These are phyloP conservation scores for Incumbomyces delicatus DNA, from an alignment of 2,329 filamentous ascomycete species.

Conservation along the genomic window DNA sequence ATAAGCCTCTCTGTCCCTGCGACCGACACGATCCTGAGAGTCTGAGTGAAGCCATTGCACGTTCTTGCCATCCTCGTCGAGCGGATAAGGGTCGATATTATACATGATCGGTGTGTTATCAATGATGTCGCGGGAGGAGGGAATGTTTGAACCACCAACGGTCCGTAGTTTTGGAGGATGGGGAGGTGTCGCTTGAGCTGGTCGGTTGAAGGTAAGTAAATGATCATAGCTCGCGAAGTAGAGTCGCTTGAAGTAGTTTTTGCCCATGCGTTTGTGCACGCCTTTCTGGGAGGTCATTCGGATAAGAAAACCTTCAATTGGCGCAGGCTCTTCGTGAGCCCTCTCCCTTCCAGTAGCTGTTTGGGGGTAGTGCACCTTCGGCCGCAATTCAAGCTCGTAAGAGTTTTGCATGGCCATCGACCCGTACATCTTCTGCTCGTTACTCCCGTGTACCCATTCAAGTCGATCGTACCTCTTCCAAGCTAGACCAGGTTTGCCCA, in stretches of 20 bases:
- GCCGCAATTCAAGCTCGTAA: constrained; percentile 56
- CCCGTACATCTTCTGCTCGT: constrained; percentile 60
- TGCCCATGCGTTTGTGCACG: constrained; percentile 47
- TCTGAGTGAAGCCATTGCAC: constrained; percentile 48
- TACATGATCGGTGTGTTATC: constrained; percentile 52
- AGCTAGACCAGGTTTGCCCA: constrained; percentile 51
- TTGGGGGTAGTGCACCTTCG: constrained; percentile 56
- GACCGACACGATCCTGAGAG: constrained; percentile 35
- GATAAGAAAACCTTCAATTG: constrained; percentile 57
- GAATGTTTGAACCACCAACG: constrained; percentile 36
- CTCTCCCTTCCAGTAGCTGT: constrained; percentile 29
- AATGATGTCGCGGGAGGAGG: constrained; percentile 45
- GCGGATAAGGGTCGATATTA: constrained; percentile 49
- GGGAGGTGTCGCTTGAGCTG: constrained; percentile 50
- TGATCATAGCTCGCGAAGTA: constrained; percentile 58
- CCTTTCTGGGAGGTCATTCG: constrained; percentile 56
- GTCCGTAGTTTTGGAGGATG: constrained; percentile 46
- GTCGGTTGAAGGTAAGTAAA: constrained; percentile 52
- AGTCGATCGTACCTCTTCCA: constrained; percentile 61
- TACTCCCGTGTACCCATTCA: constrained; percentile 57
- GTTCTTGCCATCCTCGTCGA: constrained; percentile 36
- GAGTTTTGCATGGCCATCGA: constrained; percentile 57
- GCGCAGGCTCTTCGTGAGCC: constrained; percentile 47
- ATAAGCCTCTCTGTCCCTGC: constrained; percentile 49
- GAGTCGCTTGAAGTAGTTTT: constrained; percentile 54